Evolutionary conservation across 2,329 filamentous ascomycete genomes (phyloP), one percentile per base, ranked within the genome.

Genomic region (Chrysoporthe deuterocubensis): DNA sequence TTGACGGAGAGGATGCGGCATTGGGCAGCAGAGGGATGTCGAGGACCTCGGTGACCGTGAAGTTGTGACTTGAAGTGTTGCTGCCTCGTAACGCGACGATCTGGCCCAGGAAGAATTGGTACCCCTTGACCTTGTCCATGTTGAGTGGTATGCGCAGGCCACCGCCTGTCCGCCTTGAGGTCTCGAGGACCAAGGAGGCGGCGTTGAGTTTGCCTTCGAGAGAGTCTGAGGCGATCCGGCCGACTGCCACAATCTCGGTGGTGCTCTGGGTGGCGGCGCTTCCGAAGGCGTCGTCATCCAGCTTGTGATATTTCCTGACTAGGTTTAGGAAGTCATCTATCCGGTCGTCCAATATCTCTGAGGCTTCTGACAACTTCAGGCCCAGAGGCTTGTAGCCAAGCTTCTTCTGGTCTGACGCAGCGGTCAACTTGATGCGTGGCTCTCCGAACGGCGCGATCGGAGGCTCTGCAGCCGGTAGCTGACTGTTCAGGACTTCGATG

Each of bases 21-120:
- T 85, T 89, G 3, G 89, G 89, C 16, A 97, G 84, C 3, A 93
- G 82, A 2, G 96, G 96, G 2, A 93, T 80, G 0, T 90, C 82
- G 7, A 98, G 83, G 3, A 96, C 80, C 74, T 97, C 89, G 44
- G 87, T 89, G 43, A 96, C 93, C 0, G 89, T 86, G 73, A 98
- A 97, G 73, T 92, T 90, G 48, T 89, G 86, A 0, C 95, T 95
- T 0, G 93, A 93, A 26, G 93, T 89, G 76, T 99, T 99, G 73
- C 89, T 93, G 8, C 96, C 96, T 70, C 87, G 87, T 40, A 98
- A 80, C 7, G 95, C 96, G 42, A 97, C 93, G 64, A 98, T 93
- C 76, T 98, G 94, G 6, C 96, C 96, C 0, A 95, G 96, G 76
- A 98, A 98, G 81, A 98, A 93, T 76, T 93, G 91, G 79, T 91